A percentile compares a stretch with the other conserved stretches of the same genome.
Conservation (phyloP, 2,329 filamentous ascomycete species). For the Arthroderma uncinatum region DNA sequence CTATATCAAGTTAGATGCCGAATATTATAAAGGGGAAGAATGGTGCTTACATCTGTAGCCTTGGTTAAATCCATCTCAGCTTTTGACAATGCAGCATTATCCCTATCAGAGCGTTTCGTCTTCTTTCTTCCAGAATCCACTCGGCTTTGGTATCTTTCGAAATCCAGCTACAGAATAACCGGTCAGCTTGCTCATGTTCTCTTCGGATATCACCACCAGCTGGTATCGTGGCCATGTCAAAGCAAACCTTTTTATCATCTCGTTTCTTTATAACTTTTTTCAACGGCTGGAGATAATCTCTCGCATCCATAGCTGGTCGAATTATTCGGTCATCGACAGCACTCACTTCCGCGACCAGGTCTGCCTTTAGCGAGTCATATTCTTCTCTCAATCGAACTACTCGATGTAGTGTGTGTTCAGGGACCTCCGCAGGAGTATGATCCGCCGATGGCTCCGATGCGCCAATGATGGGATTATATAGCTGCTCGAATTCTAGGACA, state of each 20-base stretch:
- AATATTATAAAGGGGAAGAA: not conserved
- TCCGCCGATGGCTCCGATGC: slow-evolving; percentile 48
- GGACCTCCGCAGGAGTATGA: slow-evolving; percentile 49
- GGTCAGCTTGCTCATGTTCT: not conserved
- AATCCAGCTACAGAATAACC: slow-evolving; percentile 51
- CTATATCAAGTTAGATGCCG: slow-evolving; percentile 28
- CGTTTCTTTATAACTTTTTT: slow-evolving; percentile 77
- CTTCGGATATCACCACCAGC: not conserved
- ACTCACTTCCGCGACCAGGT: slow-evolving; percentile 59
- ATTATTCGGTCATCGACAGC: slow-evolving; percentile 61
- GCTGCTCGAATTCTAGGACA: slow-evolving; percentile 54
- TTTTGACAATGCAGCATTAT: slow-evolving; percentile 59
- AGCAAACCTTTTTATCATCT: slow-evolving; percentile 58
- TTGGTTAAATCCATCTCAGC: slow-evolving; percentile 58
- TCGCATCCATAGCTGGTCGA: slow-evolving; percentile 57
- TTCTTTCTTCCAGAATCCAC: slow-evolving; percentile 61
- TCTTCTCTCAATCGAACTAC: slow-evolving; percentile 54
- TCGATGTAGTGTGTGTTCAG: slow-evolving; percentile 51
- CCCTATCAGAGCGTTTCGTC: slow-evolving; percentile 56
- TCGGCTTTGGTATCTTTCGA: slow-evolving; percentile 63
- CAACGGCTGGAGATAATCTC: slow-evolving; percentile 57
- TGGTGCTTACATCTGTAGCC: slow-evolving; percentile 48
- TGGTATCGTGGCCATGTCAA: not conserved
- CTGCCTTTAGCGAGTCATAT: slow-evolving; percentile 59
- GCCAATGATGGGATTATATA: slow-evolving; percentile 68